A percentile compares a stretch with the other conserved stretches of the same genome.
Conservation (phyloP, 176 grass and related monocot genomes). For the Themeda triandra region DNA sequence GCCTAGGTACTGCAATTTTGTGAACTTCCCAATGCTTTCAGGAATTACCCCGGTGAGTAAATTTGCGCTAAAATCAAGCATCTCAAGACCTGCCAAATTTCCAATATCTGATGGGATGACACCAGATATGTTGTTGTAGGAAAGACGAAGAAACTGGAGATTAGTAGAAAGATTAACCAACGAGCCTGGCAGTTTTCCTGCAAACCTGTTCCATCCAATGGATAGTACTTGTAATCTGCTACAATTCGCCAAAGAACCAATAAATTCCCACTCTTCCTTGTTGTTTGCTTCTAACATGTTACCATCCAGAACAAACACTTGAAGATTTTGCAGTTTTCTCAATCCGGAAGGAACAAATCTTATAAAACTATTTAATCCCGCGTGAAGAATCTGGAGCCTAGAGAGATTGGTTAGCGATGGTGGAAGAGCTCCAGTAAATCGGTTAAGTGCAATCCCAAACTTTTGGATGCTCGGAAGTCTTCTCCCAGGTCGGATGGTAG, state of each 20-base stretch:
- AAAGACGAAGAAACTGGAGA: background rate
- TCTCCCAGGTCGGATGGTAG: too few relatives aligned
- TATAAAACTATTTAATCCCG: fast-evolving
- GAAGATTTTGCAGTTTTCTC: background rate
- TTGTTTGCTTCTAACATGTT: conserved; percentile 7
- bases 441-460: too few relatives aligned
- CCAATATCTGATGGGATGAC: too few relatives aligned
- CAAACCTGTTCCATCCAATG: background rate
- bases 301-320: background rate
- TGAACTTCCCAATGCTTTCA: conserved; percentile 24
- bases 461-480: too few relatives aligned
- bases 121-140: background rate
- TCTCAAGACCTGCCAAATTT: background rate
- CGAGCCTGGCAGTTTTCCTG: background rate
- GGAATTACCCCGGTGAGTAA: conserved; percentile 4
- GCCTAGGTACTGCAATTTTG: background rate
- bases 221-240: background rate
- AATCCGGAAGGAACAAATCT: too few relatives aligned
- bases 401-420: too few relatives aligned
- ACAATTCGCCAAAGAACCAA: conserved; percentile 21
- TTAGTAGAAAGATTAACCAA: background rate
- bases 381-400: too few relatives aligned
- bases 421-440: too few relatives aligned
- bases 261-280: background rate
- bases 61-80: background rate